A percentile compares a stretch with the other conserved stretches of the same genome.
Evolutionary conservation across 805 yeast species (phyloP).

Genomic region (Yamadazyma endophytica): DNA sequence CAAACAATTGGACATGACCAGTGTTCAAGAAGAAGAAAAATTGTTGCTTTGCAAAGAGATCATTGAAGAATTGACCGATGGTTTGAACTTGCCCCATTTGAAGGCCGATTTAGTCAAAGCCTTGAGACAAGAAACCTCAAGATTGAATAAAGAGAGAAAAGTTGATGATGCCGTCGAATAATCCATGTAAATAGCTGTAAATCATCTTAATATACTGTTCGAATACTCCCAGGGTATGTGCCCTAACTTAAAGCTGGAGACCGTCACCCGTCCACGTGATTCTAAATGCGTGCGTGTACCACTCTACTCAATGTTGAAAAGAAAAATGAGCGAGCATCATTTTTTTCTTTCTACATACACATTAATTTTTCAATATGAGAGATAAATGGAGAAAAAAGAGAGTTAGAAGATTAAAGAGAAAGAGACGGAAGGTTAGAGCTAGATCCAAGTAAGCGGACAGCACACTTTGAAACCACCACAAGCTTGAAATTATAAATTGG

Average conservation of each 20-base stretch:
- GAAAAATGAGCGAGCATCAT: slow-evolving; percentile 2
- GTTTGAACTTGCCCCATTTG: slow-evolving; percentile 43
- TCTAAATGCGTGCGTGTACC: no score
- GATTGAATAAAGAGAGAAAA: slow-evolving; percentile 17
- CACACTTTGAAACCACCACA: no score
- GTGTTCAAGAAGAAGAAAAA: slow-evolving; percentile 23
- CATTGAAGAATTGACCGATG: slow-evolving; percentile 41
- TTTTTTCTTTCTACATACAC: slow-evolving; percentile 18
- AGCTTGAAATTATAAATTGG: no score
- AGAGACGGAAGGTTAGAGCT: slow-evolving; percentile 99
- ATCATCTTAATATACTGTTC: not conserved
- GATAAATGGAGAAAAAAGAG: slow-evolving; percentile 99
- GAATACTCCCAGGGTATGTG: not conserved
- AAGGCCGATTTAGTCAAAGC: slow-evolving; percentile 48
- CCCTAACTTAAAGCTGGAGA: slow-evolving; percentile 1
- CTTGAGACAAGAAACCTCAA: slow-evolving; percentile 46
- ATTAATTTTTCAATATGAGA: slow-evolving; percentile 60
- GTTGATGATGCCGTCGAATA: slow-evolving; percentile 15
- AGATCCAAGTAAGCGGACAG: slow-evolving; percentile 89
- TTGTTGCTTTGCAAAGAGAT: slow-evolving; percentile 43
- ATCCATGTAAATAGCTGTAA: not conserved
- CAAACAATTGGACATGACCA: slow-evolving; percentile 6
- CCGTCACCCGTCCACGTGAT: not conserved
- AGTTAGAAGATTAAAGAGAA: slow-evolving; percentile 99
- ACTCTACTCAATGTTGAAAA: not conserved